Conservation (phyloP, 768 basidiomycete species). For the Mycena polygramma region DNA sequence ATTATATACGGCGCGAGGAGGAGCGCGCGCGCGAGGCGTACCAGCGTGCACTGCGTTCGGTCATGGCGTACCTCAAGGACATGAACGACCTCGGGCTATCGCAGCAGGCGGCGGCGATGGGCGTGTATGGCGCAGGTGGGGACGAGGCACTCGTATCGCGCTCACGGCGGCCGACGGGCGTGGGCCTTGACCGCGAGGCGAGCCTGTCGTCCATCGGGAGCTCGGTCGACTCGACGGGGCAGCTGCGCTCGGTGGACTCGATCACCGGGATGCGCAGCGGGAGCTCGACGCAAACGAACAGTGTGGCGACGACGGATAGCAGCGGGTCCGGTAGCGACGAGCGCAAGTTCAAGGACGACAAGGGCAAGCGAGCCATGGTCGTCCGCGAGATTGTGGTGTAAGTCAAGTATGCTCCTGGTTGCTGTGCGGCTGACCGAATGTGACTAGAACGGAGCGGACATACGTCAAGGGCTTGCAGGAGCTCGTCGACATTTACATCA, state of each 20-base stretch:
- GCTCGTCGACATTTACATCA: constrained; percentile 95
- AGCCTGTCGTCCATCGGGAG: constrained; percentile 66
- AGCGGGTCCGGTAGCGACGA: constrained; percentile 76
- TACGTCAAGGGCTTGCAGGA: constrained; percentile 96
- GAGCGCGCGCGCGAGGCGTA: constrained; percentile 79
- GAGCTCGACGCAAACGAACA: constrained; percentile 73
- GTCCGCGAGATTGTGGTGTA: constrained; percentile 93
- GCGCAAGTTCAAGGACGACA: constrained; percentile 93
- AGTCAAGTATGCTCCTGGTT: constrained; percentile 47
- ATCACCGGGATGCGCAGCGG: constrained; percentile 72
- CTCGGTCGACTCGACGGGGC: constrained; percentile 59
- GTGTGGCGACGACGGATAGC: constrained; percentile 83
- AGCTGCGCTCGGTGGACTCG: constrained; percentile 77
- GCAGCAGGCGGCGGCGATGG: constrained; percentile 69
- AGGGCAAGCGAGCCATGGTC: constrained; percentile 83
- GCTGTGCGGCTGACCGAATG: constrained; percentile 36
- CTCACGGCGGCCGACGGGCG: constrained; percentile 75
- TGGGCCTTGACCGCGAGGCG: constrained; percentile 70
- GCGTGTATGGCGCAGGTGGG: constrained; percentile 67
- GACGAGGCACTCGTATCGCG: constrained; percentile 61
- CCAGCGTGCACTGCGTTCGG: constrained; percentile 85
- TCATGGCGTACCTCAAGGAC: constrained; percentile 97
- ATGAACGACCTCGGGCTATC: constrained; percentile 91
- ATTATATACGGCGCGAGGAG: constrained; percentile 72
- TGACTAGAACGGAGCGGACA: constrained; percentile 88